Percentiles rank a stretch among this genome's conserved stretches.
phyloP scores from a whole-genome alignment of 495 filamentous ascomycete genomes.

The Hyphodiscus hymeniophilus region DNA sequence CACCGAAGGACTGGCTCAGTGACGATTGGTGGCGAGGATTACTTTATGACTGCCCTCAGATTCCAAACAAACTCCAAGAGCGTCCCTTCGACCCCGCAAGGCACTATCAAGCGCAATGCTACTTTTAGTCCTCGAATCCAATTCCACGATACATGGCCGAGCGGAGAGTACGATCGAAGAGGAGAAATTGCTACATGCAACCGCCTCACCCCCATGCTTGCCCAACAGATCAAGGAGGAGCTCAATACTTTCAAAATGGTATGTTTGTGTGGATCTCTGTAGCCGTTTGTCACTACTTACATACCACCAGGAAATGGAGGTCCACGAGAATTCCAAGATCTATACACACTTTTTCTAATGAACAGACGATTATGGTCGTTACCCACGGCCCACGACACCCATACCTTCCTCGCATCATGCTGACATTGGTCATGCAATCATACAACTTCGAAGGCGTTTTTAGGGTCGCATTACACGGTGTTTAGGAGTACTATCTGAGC shows the following conservation, averaged over 20 bases:
- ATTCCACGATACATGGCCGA: conserved; percentile 94
- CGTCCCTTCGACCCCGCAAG: conserved; percentile 66
- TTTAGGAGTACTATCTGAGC: conserved; percentile 24
- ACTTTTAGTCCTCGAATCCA: conserved; percentile 89
- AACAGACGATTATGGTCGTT: conserved; percentile 20
- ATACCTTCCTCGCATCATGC: conserved; percentile 13
- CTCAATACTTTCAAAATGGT: conserved; percentile 99
- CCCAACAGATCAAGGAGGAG: conserved; percentile 99
- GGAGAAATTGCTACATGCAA: conserved; percentile 98
- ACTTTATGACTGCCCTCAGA: conserved; percentile 70
- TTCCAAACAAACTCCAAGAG: conserved; percentile 64
- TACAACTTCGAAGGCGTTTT: conserved; percentile 29
- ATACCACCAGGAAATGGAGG: conserved; percentile 99
- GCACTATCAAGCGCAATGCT: conserved; percentile 60
- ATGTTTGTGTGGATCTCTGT: no score
- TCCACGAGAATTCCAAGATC: conserved; percentile 95
- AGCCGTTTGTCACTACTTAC: no score
- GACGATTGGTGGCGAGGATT: conserved; percentile 74
- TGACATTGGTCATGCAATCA: conserved; percentile 22
- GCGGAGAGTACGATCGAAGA: conserved; percentile 88
- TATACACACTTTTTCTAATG: conserved; percentile 98
- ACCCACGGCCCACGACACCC: conserved; percentile 13
- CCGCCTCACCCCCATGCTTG: conserved; percentile 89
- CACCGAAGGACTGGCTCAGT: conserved; percentile 57
- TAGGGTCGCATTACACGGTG: conserved; percentile 24